Percentiles rank a stretch among this genome's conserved stretches.
Conservation (phyloP, 441 rosid species). For the Melastoma candidum region DNA sequence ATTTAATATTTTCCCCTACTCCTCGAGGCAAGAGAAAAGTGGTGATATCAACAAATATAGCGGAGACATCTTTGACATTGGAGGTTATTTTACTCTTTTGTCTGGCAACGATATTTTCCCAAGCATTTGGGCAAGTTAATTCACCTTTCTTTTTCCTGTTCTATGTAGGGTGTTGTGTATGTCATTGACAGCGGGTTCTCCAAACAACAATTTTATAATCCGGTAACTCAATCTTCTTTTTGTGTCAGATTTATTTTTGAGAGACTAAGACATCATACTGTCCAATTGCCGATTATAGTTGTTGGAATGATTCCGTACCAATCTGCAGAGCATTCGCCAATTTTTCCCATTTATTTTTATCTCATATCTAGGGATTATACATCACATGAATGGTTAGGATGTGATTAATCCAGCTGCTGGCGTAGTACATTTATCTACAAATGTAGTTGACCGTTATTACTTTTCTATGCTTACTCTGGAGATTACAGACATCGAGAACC, state of each 20-base stretch:
- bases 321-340: too few species aligned
- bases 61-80: constrained; percentile 89
- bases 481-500: constrained; percentile 91
- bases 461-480: constrained; percentile 12
- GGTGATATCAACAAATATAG: constrained; percentile 84
- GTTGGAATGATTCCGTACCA: too few species aligned
- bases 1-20: constrained; percentile 73
- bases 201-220: constrained; percentile 89
- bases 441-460: neutral
- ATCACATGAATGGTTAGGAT: neutral
- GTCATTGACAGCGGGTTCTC: constrained; percentile 97
- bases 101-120: constrained; percentile 2
- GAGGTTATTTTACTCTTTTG: constrained; percentile 44
- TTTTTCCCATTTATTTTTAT: too few species aligned
- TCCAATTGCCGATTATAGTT: too few species aligned
- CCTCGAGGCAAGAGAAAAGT: constrained; percentile 93
- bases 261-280: too few species aligned
- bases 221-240: constrained; percentile 35
- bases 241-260: neutral
- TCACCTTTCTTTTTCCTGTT: constrained; percentile 13
- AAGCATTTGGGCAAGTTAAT: neutral
- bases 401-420: neutral
- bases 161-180: constrained; percentile 77
- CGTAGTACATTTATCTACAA: neutral
- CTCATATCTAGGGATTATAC: too few species aligned